Percentiles rank a stretch among this genome's conserved stretches.
These are phyloP conservation scores for Onygena corvina DNA, from an alignment of 2,329 filamentous ascomycete genomes.

Conservation along the genomic window DNA sequence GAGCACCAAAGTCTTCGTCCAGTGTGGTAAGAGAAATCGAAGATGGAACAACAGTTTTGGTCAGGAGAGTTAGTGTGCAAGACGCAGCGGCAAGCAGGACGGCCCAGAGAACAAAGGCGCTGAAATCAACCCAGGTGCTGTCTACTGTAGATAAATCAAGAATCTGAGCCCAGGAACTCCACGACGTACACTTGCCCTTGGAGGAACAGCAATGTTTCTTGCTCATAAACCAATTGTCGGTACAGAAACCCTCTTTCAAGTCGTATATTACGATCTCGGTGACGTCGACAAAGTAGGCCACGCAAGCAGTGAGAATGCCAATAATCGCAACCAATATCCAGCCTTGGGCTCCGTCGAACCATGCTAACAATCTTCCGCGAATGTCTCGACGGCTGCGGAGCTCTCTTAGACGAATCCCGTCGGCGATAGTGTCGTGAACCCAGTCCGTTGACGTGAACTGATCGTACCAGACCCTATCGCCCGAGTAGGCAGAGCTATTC, in stretches of 20 bases:
- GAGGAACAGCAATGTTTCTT: conserved; percentile 55
- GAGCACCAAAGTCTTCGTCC: conserved; percentile 80
- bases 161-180: conserved; percentile 55
- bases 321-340: conserved; percentile 90
- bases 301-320: conserved; percentile 67
- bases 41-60: conserved; percentile 89
- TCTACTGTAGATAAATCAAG: conserved; percentile 40
- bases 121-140: conserved; percentile 59
- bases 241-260: conserved; percentile 81
- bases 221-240: conserved; percentile 56
- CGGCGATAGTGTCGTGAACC: conserved; percentile 94
- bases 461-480: conserved; percentile 96
- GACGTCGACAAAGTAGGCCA: conserved; percentile 83
- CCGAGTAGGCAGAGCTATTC: conserved; percentile 54
- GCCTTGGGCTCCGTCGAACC: conserved; percentile 79
- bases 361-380: conserved; percentile 61
- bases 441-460: conserved; percentile 96
- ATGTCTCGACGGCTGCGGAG: conserved; percentile 72
- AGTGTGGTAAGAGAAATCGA: conserved; percentile 75
- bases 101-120: conserved; percentile 60
- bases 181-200: conserved; percentile 45
- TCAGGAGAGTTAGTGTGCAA: conserved; percentile 70
- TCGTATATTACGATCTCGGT: conserved; percentile 79
- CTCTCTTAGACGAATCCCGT: conserved; percentile 77
- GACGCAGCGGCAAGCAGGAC: conserved; percentile 57